phyloP scores from a whole-genome alignment of 2,329 filamentous ascomycete species.

The Pseudogymnoascus destructans region DNA sequence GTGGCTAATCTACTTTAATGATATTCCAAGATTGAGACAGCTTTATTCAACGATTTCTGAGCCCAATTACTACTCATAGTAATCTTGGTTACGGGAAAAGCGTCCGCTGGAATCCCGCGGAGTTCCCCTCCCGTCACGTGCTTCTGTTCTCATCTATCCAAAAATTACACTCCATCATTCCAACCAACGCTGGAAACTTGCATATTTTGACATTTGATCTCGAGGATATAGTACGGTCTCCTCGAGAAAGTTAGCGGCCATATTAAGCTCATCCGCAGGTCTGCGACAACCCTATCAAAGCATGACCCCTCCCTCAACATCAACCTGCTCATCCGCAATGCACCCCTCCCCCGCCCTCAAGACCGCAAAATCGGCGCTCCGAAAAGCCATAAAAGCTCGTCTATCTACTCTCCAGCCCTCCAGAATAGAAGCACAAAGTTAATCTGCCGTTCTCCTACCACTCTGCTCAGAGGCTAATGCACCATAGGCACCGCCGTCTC shows the following conservation, averaged over 20 bases:
- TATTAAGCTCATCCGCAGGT: background rate
- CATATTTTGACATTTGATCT: background rate
- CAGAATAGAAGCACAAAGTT: constrained; percentile 1
- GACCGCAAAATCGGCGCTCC: constrained; percentile 2
- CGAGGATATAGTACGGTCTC: background rate
- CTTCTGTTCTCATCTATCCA: background rate
- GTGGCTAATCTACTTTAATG: background rate
- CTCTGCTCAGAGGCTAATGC: background rate
- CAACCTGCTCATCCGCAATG: background rate
- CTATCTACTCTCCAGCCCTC: background rate
- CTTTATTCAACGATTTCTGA: background rate
- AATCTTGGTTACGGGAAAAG: background rate
- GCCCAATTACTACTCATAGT: background rate
- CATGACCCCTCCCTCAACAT: background rate
- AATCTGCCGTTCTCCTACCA: background rate
- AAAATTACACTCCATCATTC: background rate
- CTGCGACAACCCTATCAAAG: background rate
- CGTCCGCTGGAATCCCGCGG: background rate
- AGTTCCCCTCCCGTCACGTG: background rate
- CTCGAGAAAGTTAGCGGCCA: background rate
- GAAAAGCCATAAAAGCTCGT: background rate
- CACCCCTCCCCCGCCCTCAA: background rate
- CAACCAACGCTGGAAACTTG: background rate
- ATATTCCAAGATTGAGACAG: background rate
- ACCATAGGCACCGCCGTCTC: background rate